A percentile compares a stretch with the other conserved stretches of the same genome.
These are phyloP conservation scores for Yamadazyma triangularis DNA, from an alignment of 1,139 yeast genomes.

Conservation along the genomic window DNA sequence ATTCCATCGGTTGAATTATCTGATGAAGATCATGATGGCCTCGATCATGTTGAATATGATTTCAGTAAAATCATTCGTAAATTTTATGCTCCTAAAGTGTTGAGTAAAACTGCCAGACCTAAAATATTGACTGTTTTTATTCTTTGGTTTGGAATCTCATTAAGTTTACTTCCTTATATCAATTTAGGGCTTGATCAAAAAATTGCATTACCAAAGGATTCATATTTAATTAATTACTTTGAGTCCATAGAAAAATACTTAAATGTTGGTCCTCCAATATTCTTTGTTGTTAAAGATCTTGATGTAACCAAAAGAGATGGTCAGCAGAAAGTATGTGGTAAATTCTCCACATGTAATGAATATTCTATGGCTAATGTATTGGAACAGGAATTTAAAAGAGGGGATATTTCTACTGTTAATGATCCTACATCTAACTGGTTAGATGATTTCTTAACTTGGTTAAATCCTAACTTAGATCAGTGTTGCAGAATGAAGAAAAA, in stretches of 20 bases:
- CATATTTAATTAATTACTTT: constrained; percentile 77
- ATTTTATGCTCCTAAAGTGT: constrained; percentile 49
- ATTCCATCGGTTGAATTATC: constrained; percentile 14
- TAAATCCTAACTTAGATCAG: constrained; percentile 80
- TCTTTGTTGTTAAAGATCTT: constrained; percentile 66
- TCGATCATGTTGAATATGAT: constrained; percentile 15
- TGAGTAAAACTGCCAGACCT: constrained; percentile 44
- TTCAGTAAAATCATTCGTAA: constrained; percentile 22
- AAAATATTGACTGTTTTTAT: constrained; percentile 52
- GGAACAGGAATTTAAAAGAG: constrained; percentile 78
- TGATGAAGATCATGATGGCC: constrained; percentile 9
- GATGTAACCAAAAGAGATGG: constrained; percentile 56
- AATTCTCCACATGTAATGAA: constrained; percentile 78
- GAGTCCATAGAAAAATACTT: constrained; percentile 68
- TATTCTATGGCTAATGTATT: constrained; percentile 77
- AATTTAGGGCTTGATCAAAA: constrained; percentile 85
- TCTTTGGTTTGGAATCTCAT: constrained; percentile 61
- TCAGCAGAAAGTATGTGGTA: constrained; percentile 81
- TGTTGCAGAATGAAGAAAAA: constrained; percentile 70
- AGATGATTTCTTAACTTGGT: constrained; percentile 83
- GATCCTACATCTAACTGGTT: constrained; percentile 91
- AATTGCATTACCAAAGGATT: constrained; percentile 77
- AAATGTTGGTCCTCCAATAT: constrained; percentile 89
- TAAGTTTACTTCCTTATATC: constrained; percentile 64
- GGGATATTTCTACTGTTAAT: constrained; percentile 57